These are phyloP conservation scores for Senna siamea DNA, from an alignment of 306 rosid genomes.

Conservation along the genomic window DNA sequence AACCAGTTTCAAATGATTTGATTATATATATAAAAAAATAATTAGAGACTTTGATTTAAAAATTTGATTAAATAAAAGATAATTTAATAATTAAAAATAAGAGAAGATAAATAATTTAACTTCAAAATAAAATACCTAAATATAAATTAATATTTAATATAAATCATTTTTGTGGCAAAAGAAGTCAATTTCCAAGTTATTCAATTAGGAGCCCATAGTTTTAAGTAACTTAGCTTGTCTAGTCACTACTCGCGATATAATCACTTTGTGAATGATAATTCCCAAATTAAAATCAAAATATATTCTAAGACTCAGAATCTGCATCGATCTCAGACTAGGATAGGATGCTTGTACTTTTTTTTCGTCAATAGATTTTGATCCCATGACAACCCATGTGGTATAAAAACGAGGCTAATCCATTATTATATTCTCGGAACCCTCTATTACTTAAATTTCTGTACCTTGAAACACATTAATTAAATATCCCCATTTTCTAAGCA, in stretches of 20 bases:
- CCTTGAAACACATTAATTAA: constrained; percentile 42
- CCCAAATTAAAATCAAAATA: constrained; percentile 20
- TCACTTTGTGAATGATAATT: constrained; percentile 55
- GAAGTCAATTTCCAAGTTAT: constrained; percentile 59
- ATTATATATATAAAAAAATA: too few species aligned
- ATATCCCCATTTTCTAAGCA: constrained; percentile 32
- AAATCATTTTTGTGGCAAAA: too few species aligned
- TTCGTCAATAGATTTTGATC: constrained; percentile 30
- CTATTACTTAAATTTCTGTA: constrained; percentile 48
- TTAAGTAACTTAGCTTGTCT: constrained; percentile 45
- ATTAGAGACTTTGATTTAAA: too few species aligned
- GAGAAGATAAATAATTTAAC: too few species aligned
- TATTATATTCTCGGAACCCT: constrained; percentile 51
- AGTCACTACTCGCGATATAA: constrained; percentile 57
- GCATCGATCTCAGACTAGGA: constrained; percentile 17
- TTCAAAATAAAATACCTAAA: too few species aligned
- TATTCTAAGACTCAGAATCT: background rate
- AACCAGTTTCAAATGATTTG: too few species aligned
- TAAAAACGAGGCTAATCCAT: constrained; percentile 35
- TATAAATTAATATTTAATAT: too few species aligned
- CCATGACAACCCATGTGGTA: constrained; percentile 34
- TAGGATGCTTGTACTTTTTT: constrained; percentile 42
- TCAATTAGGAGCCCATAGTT: constrained; percentile 48
- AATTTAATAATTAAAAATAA: too few species aligned
- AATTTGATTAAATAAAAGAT: too few species aligned